These are phyloP conservation scores for Arxiozyma bovina DNA, from an alignment of 1,139 yeast genomes.

Conservation along the genomic window DNA sequence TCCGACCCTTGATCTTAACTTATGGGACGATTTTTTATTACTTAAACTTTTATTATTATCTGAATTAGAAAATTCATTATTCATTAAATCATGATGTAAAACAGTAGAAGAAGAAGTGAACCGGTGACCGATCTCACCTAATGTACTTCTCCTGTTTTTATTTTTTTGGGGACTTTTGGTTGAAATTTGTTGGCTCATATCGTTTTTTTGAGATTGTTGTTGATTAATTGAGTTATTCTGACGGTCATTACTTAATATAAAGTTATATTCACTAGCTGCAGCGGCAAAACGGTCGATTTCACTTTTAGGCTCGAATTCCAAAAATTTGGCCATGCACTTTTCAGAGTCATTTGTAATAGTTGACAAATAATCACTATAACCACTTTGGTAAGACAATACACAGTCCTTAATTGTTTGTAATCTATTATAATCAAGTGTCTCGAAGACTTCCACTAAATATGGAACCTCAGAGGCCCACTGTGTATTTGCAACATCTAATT, in stretches of 20 bases:
- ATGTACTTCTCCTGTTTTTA: constrained; percentile 15
- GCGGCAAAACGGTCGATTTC: constrained; percentile 52
- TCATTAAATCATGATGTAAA: constrained; percentile 24
- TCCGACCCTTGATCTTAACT: constrained; percentile 70
- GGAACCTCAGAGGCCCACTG: constrained; percentile 76
- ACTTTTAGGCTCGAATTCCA: constrained; percentile 50
- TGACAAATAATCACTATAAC: constrained; percentile 41
- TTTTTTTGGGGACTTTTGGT: constrained; percentile 5
- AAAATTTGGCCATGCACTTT: constrained; percentile 53
- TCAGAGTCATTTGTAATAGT: constrained; percentile 50
- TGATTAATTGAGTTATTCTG: constrained; percentile 5
- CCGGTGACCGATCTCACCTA: constrained; percentile 15
- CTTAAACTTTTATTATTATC: constrained; percentile 17
- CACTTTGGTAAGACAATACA: constrained; percentile 61
- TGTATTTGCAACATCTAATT: constrained; percentile 16
- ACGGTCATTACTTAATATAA: constrained; percentile 9
- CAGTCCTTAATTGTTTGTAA: constrained; percentile 59
- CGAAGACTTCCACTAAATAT: constrained; percentile 65
- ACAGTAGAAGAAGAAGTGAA: constrained; percentile 22
- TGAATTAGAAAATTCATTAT: constrained; percentile 25
- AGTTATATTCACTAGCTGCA: constrained; percentile 31
- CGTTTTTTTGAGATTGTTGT: neutral
- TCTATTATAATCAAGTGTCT: constrained; percentile 61
- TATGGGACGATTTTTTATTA: constrained; percentile 28
- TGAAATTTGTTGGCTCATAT: neutral